Evolutionary conservation across 805 yeast genomes (phyloP).

Genomic region (Saturnispora bothae): DNA sequence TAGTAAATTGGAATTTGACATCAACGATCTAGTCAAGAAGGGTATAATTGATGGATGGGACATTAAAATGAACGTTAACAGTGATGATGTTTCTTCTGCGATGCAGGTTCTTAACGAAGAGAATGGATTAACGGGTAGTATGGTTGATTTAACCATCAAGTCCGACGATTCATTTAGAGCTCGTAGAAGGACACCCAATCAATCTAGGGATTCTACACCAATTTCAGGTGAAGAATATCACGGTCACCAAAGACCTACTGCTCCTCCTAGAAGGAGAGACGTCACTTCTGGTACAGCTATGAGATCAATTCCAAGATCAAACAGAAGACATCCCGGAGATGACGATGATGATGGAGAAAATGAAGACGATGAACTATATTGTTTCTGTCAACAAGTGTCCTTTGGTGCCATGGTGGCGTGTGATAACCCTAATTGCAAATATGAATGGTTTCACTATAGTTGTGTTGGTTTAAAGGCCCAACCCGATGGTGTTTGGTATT

Average conservation of each 20-base stretch:
- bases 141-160: background rate
- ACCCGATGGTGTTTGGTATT: constrained; percentile 93
- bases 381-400: constrained; percentile 89
- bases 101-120: constrained; percentile 1
- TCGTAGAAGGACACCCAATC: constrained; percentile 7
- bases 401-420: constrained; percentile 62
- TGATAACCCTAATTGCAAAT: constrained; percentile 49
- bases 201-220: constrained; percentile 11
- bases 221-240: constrained; percentile 7
- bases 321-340: constrained; percentile 6
- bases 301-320: constrained; percentile 11
- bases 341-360: constrained; percentile 23
- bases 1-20: constrained; percentile 60
- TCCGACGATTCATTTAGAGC: constrained; percentile 3
- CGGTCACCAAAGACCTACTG: background rate
- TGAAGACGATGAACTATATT: constrained; percentile 64
- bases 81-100: constrained; percentile 1
- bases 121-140: background rate
- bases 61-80: constrained; percentile 47
- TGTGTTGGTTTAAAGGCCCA: constrained; percentile 91
- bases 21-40: constrained; percentile 64
- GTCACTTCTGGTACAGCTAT: constrained; percentile 17
- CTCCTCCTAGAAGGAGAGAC: constrained; percentile 14
- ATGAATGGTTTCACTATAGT: constrained; percentile 55
- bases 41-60: constrained; percentile 42